Evolutionary conservation across 2,329 filamentous ascomycete species (phyloP).

Genomic region (Aspergillus proliferans): DNA sequence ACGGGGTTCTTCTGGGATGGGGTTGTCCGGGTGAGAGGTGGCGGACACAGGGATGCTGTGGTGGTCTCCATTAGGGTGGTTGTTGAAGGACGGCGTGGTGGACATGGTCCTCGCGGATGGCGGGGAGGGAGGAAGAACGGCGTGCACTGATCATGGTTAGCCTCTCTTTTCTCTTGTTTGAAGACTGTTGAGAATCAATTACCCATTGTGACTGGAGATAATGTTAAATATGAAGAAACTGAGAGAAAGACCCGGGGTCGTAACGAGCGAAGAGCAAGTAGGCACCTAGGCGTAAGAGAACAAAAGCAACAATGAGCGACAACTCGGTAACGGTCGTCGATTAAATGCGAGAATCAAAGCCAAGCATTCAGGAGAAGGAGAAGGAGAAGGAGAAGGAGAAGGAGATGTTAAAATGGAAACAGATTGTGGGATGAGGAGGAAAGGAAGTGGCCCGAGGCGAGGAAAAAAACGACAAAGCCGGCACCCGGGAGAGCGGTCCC

Average conservation of each 20-base stretch:
- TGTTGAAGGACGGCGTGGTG: slow-evolving; percentile 17
- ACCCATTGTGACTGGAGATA: slow-evolving; percentile 14
- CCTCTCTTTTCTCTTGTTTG: background rate
- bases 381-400: background rate
- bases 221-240: background rate
- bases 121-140: slow-evolving; percentile 17
- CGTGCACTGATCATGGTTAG: slow-evolving; percentile 22
- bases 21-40: slow-evolving; percentile 43
- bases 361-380: background rate
- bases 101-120: slow-evolving; percentile 19
- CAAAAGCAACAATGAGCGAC: background rate
- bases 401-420: slow-evolving; percentile 2
- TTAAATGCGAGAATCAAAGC: background rate
- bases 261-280: background rate
- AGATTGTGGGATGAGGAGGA: slow-evolving; percentile 3
- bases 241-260: background rate
- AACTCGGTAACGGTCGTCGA: background rate
- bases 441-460: slow-evolving; percentile 1
- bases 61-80: slow-evolving; percentile 19
- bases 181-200: slow-evolving; percentile 1
- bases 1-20: slow-evolving; percentile 43
- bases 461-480: slow-evolving; percentile 2
- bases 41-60: slow-evolving; percentile 30
- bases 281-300: background rate
- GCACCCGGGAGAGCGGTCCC: slow-evolving; percentile 17